Conservation (phyloP, 495 filamentous ascomycete genomes). For the Amniculicola lignicola region DNA sequence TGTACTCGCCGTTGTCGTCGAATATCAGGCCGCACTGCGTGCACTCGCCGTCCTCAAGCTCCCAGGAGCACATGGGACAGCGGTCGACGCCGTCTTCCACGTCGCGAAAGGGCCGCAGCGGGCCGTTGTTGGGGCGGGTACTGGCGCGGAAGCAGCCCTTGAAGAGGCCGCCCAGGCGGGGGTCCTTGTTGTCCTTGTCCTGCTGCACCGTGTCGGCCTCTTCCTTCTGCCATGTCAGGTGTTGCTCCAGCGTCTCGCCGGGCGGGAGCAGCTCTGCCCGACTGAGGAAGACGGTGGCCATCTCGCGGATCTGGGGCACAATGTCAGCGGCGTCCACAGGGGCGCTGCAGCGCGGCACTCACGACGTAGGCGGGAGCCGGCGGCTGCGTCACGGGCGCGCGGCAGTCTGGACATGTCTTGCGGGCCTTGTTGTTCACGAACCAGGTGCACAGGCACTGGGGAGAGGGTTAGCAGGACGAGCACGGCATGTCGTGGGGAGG, state of each 20-base stretch:
- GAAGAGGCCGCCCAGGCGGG: conserved; percentile 59
- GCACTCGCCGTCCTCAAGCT: conserved; percentile 59
- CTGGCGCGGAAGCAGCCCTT: conserved; percentile 60
- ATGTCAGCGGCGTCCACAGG: neutral
- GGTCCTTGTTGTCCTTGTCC: conserved; percentile 52
- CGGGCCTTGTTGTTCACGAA: conserved; percentile 56
- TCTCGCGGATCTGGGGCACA: conserved; percentile 57
- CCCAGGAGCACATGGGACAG: conserved; percentile 64
- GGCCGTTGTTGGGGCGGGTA: conserved; percentile 27
- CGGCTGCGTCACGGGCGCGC: conserved; percentile 54
- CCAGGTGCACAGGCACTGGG: conserved; percentile 68
- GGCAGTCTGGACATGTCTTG: conserved; percentile 72
- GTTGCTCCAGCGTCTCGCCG: conserved; percentile 60
- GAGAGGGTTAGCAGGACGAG: conserved; percentile 23
- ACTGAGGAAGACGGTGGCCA: conserved; percentile 63
- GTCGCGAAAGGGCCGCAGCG: conserved; percentile 49
- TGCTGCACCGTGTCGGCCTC: conserved; percentile 51
- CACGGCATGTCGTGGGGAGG: neutral
- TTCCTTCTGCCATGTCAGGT: conserved; percentile 56
- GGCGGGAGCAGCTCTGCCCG: conserved; percentile 62
- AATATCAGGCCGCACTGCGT: conserved; percentile 52
- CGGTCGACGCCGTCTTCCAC: conserved; percentile 59
- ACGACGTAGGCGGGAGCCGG: conserved; percentile 72
- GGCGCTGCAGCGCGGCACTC: conserved; percentile 25
- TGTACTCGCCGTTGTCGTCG: conserved; percentile 41